Percentiles rank a stretch among this genome's conserved stretches.
Evolutionary conservation across 2,329 filamentous ascomycete genomes (phyloP).

Genomic region (Colletotrichum tabaci): DNA sequence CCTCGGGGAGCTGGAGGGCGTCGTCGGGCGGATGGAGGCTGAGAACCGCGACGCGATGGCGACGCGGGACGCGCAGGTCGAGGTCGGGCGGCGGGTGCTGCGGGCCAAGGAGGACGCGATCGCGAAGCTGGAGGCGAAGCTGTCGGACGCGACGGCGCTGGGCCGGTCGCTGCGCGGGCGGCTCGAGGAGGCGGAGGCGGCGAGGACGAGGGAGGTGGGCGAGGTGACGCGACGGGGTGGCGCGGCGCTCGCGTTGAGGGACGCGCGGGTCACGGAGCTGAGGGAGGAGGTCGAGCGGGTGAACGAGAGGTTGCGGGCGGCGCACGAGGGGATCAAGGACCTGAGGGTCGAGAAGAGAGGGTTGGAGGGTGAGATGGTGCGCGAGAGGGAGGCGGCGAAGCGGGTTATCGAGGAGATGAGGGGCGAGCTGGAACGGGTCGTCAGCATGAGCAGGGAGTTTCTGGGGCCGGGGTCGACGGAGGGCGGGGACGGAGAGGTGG

Average conservation of each 20-base stretch:
- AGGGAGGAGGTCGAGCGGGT: slow-evolving; percentile 64
- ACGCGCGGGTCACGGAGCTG: slow-evolving; percentile 65
- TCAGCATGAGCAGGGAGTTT: slow-evolving; percentile 63
- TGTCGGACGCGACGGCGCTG: slow-evolving; percentile 58
- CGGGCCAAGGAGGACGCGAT: slow-evolving; percentile 56
- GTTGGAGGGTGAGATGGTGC: slow-evolving; percentile 53
- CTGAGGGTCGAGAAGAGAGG: slow-evolving; percentile 63
- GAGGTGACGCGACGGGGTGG: slow-evolving; percentile 60
- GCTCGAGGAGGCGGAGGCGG: slow-evolving; percentile 55
- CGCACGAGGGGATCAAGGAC: slow-evolving; percentile 61
- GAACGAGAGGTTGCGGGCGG: slow-evolving; percentile 60
- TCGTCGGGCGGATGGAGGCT: slow-evolving; percentile 65
- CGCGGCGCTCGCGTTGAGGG: slow-evolving; percentile 63
- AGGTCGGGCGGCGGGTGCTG: slow-evolving; percentile 52
- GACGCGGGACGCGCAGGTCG: slow-evolving; percentile 52
- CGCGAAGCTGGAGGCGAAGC: slow-evolving; percentile 60
- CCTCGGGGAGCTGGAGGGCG: slow-evolving; percentile 66
- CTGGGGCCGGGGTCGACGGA: slow-evolving; percentile 51
- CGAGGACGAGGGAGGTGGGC: slow-evolving; percentile 51
- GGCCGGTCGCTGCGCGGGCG: slow-evolving; percentile 57
- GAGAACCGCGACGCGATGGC: slow-evolving; percentile 52
- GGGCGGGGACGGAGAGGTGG: slow-evolving; percentile 13
- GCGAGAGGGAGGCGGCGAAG: slow-evolving; percentile 58
- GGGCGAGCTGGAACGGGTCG: slow-evolving; percentile 64
- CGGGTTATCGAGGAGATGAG: slow-evolving; percentile 65